phyloP scores from a whole-genome alignment of 1,139 yeast genomes.

The Eremothecium sinecaudum region DNA sequence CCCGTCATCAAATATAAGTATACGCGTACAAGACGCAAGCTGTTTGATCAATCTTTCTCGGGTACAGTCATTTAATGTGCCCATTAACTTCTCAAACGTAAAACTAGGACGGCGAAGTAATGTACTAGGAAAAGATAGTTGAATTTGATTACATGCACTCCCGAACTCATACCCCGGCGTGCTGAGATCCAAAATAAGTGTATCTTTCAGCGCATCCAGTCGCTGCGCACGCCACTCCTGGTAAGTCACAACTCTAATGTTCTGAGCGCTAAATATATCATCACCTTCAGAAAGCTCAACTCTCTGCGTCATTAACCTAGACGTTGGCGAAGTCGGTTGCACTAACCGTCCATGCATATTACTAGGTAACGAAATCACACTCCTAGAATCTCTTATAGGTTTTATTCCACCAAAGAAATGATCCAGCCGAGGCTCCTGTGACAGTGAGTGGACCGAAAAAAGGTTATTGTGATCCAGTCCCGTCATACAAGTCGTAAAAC shows the following conservation, averaged over 20 bases:
- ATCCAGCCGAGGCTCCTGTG: too few species aligned
- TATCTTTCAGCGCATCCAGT: neutral
- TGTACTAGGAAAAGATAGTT: constrained; percentile 64
- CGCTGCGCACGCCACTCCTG: constrained; percentile 3
- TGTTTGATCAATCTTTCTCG: constrained; percentile 22
- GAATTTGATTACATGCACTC: constrained; percentile 29
- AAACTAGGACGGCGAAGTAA: constrained; percentile 55
- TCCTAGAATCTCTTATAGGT: too few species aligned
- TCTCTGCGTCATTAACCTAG: constrained; percentile 1
- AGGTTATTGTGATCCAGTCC: too few species aligned
- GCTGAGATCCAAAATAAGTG: constrained; percentile 6
- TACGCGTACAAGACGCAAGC: constrained; percentile 13
- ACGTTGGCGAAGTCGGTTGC: constrained; percentile 3
- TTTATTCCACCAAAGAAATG: too few species aligned
- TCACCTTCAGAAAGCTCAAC: constrained; percentile 1
- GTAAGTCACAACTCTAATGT: constrained; percentile 1
- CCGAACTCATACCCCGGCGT: constrained; percentile 5
- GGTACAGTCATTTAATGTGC: constrained; percentile 29
- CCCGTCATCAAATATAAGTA: constrained; percentile 27
- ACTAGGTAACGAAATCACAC: too few species aligned
- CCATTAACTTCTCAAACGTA: constrained; percentile 37
- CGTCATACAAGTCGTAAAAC: too few species aligned
- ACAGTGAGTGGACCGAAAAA: too few species aligned
- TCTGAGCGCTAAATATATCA: neutral
- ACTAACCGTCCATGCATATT: too few species aligned